Evolutionary conservation across 176 grass and related monocot species (phyloP), one percentile per base, ranked within the genome.

Genomic region (Coix lacrymajobi): DNA sequence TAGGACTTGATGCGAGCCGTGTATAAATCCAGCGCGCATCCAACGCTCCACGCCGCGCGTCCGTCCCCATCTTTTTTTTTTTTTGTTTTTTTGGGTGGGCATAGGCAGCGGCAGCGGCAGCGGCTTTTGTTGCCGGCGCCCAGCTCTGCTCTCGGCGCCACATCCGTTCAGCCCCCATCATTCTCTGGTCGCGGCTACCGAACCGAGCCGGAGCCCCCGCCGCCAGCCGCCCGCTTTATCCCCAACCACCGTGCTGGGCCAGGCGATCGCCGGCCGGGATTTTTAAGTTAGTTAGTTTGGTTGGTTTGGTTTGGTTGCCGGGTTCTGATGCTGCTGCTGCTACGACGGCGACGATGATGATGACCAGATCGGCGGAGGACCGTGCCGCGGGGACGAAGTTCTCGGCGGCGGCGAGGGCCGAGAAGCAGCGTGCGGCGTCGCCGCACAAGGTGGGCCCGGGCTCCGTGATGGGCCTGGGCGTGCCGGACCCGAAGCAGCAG

Each of bases 361-460:
- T 90, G 85, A 79, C 88, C 91, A 97, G 91, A 92, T 77, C 83
- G 30, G 83, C 38, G 45, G 94, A 97, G 68, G 91, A 94, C 41
- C 89, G 77, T 36, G 64, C 63, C 28, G 44, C 10, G 45, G 81
- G 73, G 30, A n/a, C n/a, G n/a, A 69, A 45, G 62, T 20, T 66
- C 40, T 38, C 52, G 86, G 14, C 75, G 14, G 11, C 78, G 17
- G 75, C 11, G 58, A 7, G 20, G 15, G 66, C 19, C 26, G 41
- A 69, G 86, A 80, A 70, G 52, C 66, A 46, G 57, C 62, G 11
- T 15, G 78, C 45, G 43, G 49, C 61, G 15, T 33, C 7, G 66
- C 43, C n/a, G 32, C 62, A 62, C 39, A 82, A 46, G 91, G 17
- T 15, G n/a, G 72, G 63, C 8, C 39, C 16, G 5, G 63, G 46